Evolutionary conservation across 805 yeast species (phyloP).

Genomic region (Nakazawaea sp.): DNA sequence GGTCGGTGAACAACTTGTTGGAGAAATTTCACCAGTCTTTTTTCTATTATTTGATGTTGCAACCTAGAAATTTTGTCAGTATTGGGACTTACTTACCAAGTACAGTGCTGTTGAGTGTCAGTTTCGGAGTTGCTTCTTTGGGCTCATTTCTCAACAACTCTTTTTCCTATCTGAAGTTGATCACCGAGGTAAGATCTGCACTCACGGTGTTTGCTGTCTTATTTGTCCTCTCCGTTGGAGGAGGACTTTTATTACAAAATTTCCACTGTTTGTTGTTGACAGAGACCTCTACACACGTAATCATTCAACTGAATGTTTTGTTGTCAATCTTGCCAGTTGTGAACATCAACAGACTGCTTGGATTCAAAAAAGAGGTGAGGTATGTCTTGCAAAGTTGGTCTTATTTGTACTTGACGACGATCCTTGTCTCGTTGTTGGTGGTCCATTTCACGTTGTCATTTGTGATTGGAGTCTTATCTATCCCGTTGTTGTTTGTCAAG

Average conservation of each 20-base stretch:
- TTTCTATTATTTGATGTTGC: constrained; percentile 79
- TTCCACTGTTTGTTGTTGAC: neutral
- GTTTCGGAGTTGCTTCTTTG: constrained; percentile 64
- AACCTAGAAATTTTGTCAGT: constrained; percentile 78
- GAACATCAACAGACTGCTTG: constrained; percentile 9
- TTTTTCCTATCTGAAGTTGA: constrained; percentile 18
- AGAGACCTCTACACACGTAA: neutral
- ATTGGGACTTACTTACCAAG: constrained; percentile 91
- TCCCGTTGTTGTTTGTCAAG: constrained; percentile 66
- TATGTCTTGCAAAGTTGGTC: constrained; percentile 19
- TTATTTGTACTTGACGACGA: constrained; percentile 57
- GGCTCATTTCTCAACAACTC: constrained; percentile 44
- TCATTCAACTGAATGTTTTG: neutral
- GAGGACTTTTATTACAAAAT: constrained; percentile 15
- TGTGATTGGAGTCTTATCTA: constrained; percentile 56
- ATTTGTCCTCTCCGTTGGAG: constrained; percentile 14
- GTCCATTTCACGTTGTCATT: constrained; percentile 82
- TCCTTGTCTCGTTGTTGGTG: constrained; percentile 67
- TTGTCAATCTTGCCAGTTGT: constrained; percentile 4
- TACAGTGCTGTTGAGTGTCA: constrained; percentile 63
- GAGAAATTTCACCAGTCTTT: constrained; percentile 97
- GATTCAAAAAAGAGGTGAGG: constrained; percentile 18
- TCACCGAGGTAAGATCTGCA: constrained; percentile 14
- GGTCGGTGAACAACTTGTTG: constrained; percentile 84
- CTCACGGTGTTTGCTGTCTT: constrained; percentile 23